Evolutionary conservation across 805 yeast genomes (phyloP).

Genomic region (Yamadazyma scolyti): DNA sequence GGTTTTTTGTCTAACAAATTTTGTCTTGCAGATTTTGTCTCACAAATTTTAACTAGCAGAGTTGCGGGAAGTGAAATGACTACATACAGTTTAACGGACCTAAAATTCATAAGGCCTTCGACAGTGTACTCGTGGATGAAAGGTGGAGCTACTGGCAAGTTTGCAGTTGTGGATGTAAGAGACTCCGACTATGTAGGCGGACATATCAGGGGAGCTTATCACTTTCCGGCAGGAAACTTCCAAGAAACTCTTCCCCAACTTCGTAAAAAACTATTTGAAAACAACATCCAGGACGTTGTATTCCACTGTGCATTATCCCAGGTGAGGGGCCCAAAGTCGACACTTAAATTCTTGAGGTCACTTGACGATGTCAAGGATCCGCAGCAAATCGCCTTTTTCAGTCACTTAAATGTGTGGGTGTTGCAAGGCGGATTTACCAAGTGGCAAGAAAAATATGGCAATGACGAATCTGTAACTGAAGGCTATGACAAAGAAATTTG

Average conservation of each 20-base stretch:
- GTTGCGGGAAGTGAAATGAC: too few species aligned
- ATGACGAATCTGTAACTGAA: conserved; percentile 60
- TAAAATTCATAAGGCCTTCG: conserved; percentile 45
- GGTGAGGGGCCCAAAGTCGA: conserved; percentile 87
- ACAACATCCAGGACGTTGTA: conserved; percentile 50
- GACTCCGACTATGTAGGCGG: conserved; percentile 83
- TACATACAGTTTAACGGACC: conserved; percentile 33
- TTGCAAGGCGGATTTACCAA: conserved; percentile 79
- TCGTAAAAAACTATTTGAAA: conserved; percentile 24
- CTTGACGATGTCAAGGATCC: conserved; percentile 29
- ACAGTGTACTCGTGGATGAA: conserved; percentile 46
- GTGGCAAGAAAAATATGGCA: conserved; percentile 80
- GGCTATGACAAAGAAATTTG: conserved; percentile 35
- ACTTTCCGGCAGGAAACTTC: conserved; percentile 52
- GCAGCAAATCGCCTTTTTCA: conserved; percentile 17
- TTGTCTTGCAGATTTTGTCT: too few species aligned
- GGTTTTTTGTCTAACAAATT: too few species aligned
- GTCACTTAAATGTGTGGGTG: conserved; percentile 57
- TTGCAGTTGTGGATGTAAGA: conserved; percentile 76
- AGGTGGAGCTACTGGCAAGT: conserved; percentile 34
- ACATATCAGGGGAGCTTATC: conserved; percentile 54
- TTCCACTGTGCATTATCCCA: conserved; percentile 93
- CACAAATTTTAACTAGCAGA: too few species aligned
- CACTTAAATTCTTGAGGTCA: conserved; percentile 55
- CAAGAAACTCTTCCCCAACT: conserved; percentile 35